Percentiles rank a stretch among this genome's conserved stretches.
Evolutionary conservation across 2,329 filamentous ascomycete species (phyloP).

Genomic region (Calonectria multiphialidica): DNA sequence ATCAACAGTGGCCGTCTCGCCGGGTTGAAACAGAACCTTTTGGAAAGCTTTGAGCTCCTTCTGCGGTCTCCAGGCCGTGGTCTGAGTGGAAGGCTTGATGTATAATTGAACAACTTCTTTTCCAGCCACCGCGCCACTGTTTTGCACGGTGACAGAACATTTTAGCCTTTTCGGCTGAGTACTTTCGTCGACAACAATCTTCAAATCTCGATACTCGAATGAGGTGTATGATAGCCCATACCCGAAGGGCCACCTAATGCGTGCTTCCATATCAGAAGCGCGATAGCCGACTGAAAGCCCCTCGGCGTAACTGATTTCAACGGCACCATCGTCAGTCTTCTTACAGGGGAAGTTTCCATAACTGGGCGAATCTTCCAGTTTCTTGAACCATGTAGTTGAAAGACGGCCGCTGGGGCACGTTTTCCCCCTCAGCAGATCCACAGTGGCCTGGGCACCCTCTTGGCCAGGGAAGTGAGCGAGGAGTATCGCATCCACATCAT

Average conservation of each 20-base stretch:
- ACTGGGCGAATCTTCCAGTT: slow-evolving; percentile 26
- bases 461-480: slow-evolving; percentile 31
- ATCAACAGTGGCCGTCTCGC: slow-evolving; percentile 1
- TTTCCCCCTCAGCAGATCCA: slow-evolving; percentile 22
- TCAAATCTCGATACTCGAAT: slow-evolving; percentile 19
- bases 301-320: slow-evolving; percentile 21
- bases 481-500: slow-evolving; percentile 26
- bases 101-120: slow-evolving; percentile 30
- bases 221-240: slow-evolving; percentile 31
- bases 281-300: slow-evolving; percentile 31
- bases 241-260: slow-evolving; percentile 22
- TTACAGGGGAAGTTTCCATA: slow-evolving; percentile 26
- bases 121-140: slow-evolving; percentile 14
- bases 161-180: not conserved
- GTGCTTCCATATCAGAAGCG: not conserved
- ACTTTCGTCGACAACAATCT: slow-evolving; percentile 2
- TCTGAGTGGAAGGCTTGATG: not conserved
- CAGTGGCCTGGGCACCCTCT: slow-evolving; percentile 24
- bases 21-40: slow-evolving; percentile 9
- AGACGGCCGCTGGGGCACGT: slow-evolving; percentile 26
- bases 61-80: slow-evolving; percentile 23
- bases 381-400: slow-evolving; percentile 32
- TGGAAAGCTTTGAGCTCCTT: slow-evolving; percentile 30
- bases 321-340: not conserved
- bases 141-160: not conserved